Conservation (phyloP, 2,329 filamentous ascomycete genomes). For the Fusarium sp. region DNA sequence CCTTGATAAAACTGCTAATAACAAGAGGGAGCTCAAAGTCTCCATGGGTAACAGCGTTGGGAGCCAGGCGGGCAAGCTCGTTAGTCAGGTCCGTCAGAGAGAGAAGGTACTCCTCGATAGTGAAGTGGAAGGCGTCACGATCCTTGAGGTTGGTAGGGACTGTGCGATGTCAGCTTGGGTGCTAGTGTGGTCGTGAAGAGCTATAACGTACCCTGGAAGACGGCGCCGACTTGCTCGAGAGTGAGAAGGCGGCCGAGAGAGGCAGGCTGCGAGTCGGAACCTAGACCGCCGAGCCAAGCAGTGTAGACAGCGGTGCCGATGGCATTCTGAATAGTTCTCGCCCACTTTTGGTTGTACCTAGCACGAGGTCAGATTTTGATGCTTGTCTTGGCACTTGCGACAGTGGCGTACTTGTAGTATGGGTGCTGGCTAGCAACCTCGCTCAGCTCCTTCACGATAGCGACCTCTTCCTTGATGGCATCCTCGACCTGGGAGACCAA, state of each 20-base stretch:
- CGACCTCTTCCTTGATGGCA: constrained; percentile 77
- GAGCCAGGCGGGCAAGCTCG: constrained; percentile 89
- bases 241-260: constrained; percentile 78
- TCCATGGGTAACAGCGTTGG: constrained; percentile 90
- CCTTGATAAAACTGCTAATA: constrained; percentile 94
- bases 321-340: constrained; percentile 84
- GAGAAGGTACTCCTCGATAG: constrained; percentile 96
- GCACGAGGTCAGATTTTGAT: constrained; percentile 14
- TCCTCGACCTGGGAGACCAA: constrained; percentile 78
- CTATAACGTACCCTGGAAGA: constrained; percentile 73
- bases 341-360: constrained; percentile 87
- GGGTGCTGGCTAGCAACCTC: constrained; percentile 84
- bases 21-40: constrained; percentile 87
- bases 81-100: constrained; percentile 88
- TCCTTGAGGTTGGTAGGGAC: constrained; percentile 94
- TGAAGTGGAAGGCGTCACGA: constrained; percentile 90
- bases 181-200: not conserved
- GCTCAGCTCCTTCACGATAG: constrained; percentile 77
- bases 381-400: not conserved
- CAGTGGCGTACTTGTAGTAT: constrained; percentile 84
- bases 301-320: constrained; percentile 67
- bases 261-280: constrained; percentile 62
- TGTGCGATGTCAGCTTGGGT: constrained; percentile 50
- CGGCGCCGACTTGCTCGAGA: constrained; percentile 85
- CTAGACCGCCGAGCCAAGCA: constrained; percentile 84